Evolutionary conservation across 1,139 yeast genomes (phyloP), one percentile per base, ranked within the genome.

Genomic region (Geotrichum siamense): DNA sequence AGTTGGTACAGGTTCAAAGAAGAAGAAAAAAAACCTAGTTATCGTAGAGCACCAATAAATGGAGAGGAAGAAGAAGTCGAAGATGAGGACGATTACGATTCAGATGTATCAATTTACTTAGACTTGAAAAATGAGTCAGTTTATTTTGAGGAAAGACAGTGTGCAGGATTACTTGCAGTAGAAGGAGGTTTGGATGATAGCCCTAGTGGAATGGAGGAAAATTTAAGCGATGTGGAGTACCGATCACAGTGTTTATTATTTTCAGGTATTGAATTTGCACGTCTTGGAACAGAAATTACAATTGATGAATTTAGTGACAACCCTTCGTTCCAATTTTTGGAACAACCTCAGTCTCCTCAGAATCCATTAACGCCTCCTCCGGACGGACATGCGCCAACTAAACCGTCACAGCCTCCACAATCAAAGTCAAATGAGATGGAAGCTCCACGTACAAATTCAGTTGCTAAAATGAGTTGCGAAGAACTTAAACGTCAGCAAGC

Each of bases 121-220:
- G 33, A 33, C n/a, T 4, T 21, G n/a, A 12, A 20, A 4, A 26
- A 12, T n/a, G 19, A 9, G 15, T 10, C 6, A 5, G 43, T 42
- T 23, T 29, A 42, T 27, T 45, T 41, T 32, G 50, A 47, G 26
- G 47, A 47, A 27, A 33, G 43, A 2, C 45, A 47, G 25, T 34
- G 50, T 17, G 39, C 41, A 12, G 50, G 50, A 2, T 33, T 47
- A 5, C 28, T 43, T 10, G 34, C 50, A 3, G 25, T 47, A 21
- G 38, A 47, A 33, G 50, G 50, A 9, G 50, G 50, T 9, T 28
- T 47, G 12, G 41, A 45, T 26, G 50, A 47, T 16, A 41, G 44
- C 5, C 50, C 50, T 3, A 39, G 40, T 22, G 50, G 50, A 3
- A 39, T 47, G 25, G 44, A 39, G 10, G 41, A 47, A 20, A 26